phyloP scores from a whole-genome alignment of 2,329 filamentous ascomycete species.

The Neodidymelliopsis sp. region DNA sequence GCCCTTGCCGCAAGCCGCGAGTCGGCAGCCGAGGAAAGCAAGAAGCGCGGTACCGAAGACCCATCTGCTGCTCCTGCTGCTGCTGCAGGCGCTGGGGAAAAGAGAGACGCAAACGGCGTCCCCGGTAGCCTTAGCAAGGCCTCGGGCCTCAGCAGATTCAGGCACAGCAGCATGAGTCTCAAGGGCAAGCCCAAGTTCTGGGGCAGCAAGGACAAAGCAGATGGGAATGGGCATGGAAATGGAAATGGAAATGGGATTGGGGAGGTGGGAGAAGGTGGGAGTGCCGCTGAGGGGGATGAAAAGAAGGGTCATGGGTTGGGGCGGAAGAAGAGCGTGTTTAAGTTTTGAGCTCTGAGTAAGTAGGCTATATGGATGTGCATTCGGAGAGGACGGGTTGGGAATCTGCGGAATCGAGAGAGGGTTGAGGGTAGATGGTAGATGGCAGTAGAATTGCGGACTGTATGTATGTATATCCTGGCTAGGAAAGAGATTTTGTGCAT shows the following conservation, averaged over 20 bases:
- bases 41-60: slow-evolving; percentile 26
- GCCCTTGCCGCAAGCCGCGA: slow-evolving; percentile 72
- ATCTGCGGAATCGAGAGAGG: neutral
- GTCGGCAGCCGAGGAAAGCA: slow-evolving; percentile 60
- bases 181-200: slow-evolving; percentile 77
- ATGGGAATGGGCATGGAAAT: slow-evolving; percentile 28
- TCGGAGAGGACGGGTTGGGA: neutral
- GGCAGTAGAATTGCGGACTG: no score
- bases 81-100: slow-evolving; percentile 7
- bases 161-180: slow-evolving; percentile 79
- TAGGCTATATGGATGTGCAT: neutral
- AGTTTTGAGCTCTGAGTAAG: slow-evolving; percentile 24
- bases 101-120: slow-evolving; percentile 47
- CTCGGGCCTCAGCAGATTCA: slow-evolving; percentile 67
- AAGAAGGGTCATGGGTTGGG: slow-evolving; percentile 70
- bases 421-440: no score
- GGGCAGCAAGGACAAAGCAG: slow-evolving; percentile 52
- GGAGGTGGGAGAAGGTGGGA: slow-evolving; percentile 28
- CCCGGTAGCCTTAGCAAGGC: slow-evolving; percentile 42
- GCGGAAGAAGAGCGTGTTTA: slow-evolving; percentile 72
- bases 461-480: no score
- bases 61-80: neutral
- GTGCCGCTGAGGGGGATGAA: slow-evolving; percentile 41
- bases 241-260: slow-evolving; percentile 25
- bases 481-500: no score